These are phyloP conservation scores for Akebia trifoliata DNA, from an alignment of 164 flowering plant genomes.

Conservation along the genomic window DNA sequence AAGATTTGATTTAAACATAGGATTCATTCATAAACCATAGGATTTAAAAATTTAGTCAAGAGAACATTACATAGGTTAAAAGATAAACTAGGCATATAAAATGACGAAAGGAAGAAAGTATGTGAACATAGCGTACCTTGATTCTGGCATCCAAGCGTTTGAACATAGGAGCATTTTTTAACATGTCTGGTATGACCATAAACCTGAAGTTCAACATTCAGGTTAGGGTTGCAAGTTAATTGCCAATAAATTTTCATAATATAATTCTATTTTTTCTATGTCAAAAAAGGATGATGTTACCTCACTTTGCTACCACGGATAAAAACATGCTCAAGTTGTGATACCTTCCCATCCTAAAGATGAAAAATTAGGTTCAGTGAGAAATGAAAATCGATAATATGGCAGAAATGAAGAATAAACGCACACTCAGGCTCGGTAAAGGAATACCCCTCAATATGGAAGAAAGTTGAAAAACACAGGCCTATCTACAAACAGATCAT, in stretches of 20 bases:
- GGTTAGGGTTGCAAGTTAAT: not conserved
- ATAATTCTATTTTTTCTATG: not conserved
- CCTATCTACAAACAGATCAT: no score
- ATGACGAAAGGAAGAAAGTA: not conserved
- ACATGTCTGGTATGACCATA: slow-evolving; percentile 96
- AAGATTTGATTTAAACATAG: no score
- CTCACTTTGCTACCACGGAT: slow-evolving; percentile 98
- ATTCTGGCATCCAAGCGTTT: slow-evolving; percentile 89
- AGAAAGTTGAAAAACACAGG: no score
- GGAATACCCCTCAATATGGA: no score
- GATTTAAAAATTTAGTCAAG: no score
- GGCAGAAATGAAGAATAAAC: no score
- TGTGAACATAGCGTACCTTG: slow-evolving; percentile 41
- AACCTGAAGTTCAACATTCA: slow-evolving; percentile 41
- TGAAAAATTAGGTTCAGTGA: not conserved
- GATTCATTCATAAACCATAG: no score
- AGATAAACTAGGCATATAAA: not conserved
- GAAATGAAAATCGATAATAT: no score
- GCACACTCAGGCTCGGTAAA: no score
- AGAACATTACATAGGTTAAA: no score
- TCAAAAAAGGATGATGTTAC: slow-evolving; percentile 25
- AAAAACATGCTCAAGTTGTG: slow-evolving; percentile 95
- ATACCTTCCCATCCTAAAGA: slow-evolving; percentile 80
- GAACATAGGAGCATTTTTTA: slow-evolving; percentile 99
- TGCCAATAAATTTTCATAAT: not conserved